Evolutionary conservation across 2,329 filamentous ascomycete species (phyloP).

Genomic region (Rutstroemia sp.): DNA sequence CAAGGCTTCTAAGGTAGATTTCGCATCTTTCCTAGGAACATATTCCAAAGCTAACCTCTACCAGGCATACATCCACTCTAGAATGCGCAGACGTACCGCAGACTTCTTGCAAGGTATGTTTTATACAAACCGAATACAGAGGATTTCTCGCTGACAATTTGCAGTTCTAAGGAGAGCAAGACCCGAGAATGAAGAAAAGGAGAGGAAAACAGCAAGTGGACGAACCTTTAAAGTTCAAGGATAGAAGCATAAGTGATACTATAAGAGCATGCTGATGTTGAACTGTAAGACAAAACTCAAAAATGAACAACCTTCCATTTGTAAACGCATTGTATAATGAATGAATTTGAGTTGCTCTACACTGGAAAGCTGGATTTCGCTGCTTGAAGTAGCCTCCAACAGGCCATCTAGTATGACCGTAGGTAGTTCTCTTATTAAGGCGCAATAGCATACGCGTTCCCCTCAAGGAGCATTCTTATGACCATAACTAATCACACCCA

Average conservation of each 20-base stretch:
- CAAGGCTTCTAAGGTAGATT: conserved; percentile 80
- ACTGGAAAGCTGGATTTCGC: no score
- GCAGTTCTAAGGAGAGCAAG: conserved; percentile 89
- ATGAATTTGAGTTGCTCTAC: no score
- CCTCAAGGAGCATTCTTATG: no score
- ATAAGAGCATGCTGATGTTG: not conserved
- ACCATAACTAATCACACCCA: no score
- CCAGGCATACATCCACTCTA: conserved; percentile 91
- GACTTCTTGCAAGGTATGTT: conserved; percentile 90
- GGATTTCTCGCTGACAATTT: conserved; percentile 29
- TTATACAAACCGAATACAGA: not conserved
- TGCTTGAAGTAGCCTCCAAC: no score
- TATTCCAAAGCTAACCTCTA: conserved; percentile 6
- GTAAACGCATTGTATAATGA: not conserved
- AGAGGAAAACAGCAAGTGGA: conserved; percentile 95
- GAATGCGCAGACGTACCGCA: conserved; percentile 94
- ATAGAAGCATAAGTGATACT: conserved; percentile 13
- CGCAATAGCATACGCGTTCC: no score
- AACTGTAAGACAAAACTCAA: conserved; percentile 4
- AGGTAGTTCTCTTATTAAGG: no score
- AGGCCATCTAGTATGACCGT: no score
- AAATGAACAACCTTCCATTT: conserved; percentile 3
- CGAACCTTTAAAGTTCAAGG: conserved; percentile 64
- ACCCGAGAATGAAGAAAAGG: conserved; percentile 93
- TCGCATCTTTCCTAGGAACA: conserved; percentile 3